Percentiles rank a stretch among this genome's conserved stretches.
Conservation (phyloP, 192 early-diverging fungal species). For the Entrophospora sp. region DNA sequence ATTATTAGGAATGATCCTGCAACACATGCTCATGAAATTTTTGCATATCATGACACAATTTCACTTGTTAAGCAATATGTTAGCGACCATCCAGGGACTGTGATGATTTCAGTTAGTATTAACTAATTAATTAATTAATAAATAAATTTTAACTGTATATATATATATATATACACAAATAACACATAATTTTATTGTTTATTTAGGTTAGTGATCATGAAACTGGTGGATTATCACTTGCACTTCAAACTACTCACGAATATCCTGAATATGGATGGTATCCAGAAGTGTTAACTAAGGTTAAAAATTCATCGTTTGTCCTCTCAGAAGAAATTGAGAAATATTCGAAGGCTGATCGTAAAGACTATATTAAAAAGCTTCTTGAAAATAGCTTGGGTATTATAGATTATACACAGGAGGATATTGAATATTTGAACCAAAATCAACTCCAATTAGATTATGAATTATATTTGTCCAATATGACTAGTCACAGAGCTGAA, state of each 20-base stretch:
- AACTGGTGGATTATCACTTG: constrained; percentile 89
- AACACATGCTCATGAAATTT: constrained; percentile 84
- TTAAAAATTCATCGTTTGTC: neutral
- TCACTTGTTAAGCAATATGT: constrained; percentile 68
- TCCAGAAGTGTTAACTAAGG: neutral
- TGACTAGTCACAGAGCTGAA: constrained; percentile 47
- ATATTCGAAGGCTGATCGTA: neutral
- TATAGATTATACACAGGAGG: constrained; percentile 55
- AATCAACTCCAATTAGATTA: constrained; percentile 20
- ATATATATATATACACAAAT: too few relatives aligned
- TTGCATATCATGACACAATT: constrained; percentile 79
- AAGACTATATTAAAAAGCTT: constrained; percentile 47
- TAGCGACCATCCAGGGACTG: constrained; percentile 67
- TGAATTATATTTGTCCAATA: constrained; percentile 44
- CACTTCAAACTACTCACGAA: constrained; percentile 50
- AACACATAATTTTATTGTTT: neutral
- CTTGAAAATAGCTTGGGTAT: constrained; percentile 61
- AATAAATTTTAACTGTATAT: neutral
- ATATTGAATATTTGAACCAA: constrained; percentile 40
- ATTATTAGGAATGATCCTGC: constrained; percentile 91
- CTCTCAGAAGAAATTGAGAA: neutral
- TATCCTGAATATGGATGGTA: constrained; percentile 89
- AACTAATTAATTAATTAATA: neutral
- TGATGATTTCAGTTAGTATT: constrained; percentile 69
- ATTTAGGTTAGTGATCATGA: constrained; percentile 80